These are phyloP conservation scores for Hypoxylon sp. DNA, from an alignment of 2,329 filamentous ascomycete genomes.

Conservation along the genomic window DNA sequence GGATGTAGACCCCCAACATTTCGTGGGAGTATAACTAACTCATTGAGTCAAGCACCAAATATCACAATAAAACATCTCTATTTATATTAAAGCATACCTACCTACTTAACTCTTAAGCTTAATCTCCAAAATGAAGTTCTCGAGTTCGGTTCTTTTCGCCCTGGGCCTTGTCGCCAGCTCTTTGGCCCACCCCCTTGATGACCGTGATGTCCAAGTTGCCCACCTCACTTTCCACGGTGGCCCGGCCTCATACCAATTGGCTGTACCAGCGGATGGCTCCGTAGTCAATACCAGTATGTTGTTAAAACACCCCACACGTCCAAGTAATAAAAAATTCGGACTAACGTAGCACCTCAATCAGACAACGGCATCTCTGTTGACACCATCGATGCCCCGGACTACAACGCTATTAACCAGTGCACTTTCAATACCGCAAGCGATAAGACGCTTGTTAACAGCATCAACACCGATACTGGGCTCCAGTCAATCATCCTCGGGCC, in stretches of 20 bases:
- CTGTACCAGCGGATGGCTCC: slow-evolving; percentile 61
- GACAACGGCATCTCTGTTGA: slow-evolving; percentile 59
- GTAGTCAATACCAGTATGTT: slow-evolving; percentile 57
- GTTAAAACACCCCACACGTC: too few species aligned
- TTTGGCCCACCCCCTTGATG: slow-evolving; percentile 46
- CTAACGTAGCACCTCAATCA: slow-evolving; percentile 42
- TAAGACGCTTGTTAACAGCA: slow-evolving; percentile 54
- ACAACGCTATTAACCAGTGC: slow-evolving; percentile 60
- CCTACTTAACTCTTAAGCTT: neutral
- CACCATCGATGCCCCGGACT: slow-evolving; percentile 61
- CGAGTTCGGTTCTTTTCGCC: slow-evolving; percentile 30
- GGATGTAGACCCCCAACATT: neutral
- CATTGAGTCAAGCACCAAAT: neutral
- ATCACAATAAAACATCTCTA: neutral
- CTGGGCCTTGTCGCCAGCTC: slow-evolving; percentile 43
- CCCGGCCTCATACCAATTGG: slow-evolving; percentile 59
- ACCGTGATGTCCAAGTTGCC: slow-evolving; percentile 55
- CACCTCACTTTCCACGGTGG: slow-evolving; percentile 63
- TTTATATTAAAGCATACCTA: neutral
- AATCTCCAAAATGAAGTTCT: slow-evolving; percentile 43
- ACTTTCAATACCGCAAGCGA: slow-evolving; percentile 59
- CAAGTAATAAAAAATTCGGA: neutral
- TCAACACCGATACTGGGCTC: slow-evolving; percentile 51
- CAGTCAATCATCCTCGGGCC: slow-evolving; percentile 62
- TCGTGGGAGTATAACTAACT: neutral